Base-by-base conservation (phyloP, 2,329 filamentous ascomycete genomes). In the Chrysoporthe puriensis region DNA sequence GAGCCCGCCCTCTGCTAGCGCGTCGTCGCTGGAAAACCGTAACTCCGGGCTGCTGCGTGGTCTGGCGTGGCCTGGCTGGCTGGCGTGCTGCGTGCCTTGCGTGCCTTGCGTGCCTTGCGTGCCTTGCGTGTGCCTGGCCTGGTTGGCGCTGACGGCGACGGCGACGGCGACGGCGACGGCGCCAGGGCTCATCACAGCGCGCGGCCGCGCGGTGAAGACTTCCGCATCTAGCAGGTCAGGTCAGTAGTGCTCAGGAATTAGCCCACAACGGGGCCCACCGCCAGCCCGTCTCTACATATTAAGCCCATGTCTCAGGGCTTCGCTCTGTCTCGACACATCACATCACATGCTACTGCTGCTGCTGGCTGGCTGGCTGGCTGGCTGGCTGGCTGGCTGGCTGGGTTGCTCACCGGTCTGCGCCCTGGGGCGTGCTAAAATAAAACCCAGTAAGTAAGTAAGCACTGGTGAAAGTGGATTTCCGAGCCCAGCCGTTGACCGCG, bases 161-260 rank as follows among this genome's bases (percentile, higher is more conserved):
- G 26, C 26, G 26, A 2, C 50, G 26, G 26, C 50, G 16, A 54
- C 26, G 0, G 26, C 26, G 26, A 2, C 26, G 26, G 26, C 26
- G 26, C 26, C 26, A 26, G 26, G 26, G 26, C 50, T 54, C 50
- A 54, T n/a, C 40, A 43, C 50, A 6, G 50, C 50, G 5, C 32
- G 50, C 26, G 26, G 26, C 2, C 26, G 26, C 13, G 14, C 57
- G 57, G 57, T 60, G 57, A 21, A 60, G 57, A 60, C 57, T 60
- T 60, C 57, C 57, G 4, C 14, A 60, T 43, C n/a, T 8, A 44
- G 40, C 32, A 60, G 36, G 57, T 60, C 57, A 21, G 32, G 57
- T 21, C 14, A 18, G 5, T 40, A 40, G 36, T 26, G 26, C 26
- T 26, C 26, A 26, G 26, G 26, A 26, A 26, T 26, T 26, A 26